Base-by-base conservation (phyloP, 148 eudicot genomes). In the Beta vulgaris region DNA sequence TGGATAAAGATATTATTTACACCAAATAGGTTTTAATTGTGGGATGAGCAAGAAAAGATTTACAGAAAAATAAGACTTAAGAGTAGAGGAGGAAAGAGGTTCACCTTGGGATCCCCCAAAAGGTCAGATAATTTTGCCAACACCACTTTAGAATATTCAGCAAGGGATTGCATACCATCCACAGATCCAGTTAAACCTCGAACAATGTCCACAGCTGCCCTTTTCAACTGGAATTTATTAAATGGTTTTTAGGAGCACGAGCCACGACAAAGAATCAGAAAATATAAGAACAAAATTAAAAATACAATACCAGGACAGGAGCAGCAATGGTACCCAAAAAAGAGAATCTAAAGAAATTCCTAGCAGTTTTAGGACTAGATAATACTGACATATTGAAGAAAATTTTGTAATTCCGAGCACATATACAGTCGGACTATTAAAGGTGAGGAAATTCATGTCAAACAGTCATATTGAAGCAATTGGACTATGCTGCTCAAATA, bases 171-270 rank as follows among this genome's bases (percentile, higher is more conserved):
- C 70, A 92, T 75, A 57, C 93, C 97, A 74, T 95, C 97, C 68
- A 87, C 97, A 28, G 97, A 91, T 12, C 99, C 99, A 2, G 99
- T 95, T 68, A 90, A 84, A 69, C 88, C 96, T 71, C 95, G 91
- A 75, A 95, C 96, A 75, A 95, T 92, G 76, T 87, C 88, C 59
- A 90, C 91, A 66, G 99, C 99, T 72, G 86, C 94, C 81, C 87
- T 91, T 86, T 83, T 92, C 53, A 95, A 84, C 99, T 95, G 72
- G 79, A 62, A 60, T 31, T 55, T 10, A 35, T 60, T 49, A 19
- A 14, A 74, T 5, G 14, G 36, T 67, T 29, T 39, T 44, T 21
- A 58, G 34, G 28, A 55, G 46, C 58, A 49, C n/a, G n/a, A n/a
- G n/a, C 70, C 57, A 51, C 23, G 43, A 54, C 11, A 55, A 11